These are phyloP conservation scores for Mycena polygramma DNA, from an alignment of 768 basidiomycete genomes.

Conservation along the genomic window DNA sequence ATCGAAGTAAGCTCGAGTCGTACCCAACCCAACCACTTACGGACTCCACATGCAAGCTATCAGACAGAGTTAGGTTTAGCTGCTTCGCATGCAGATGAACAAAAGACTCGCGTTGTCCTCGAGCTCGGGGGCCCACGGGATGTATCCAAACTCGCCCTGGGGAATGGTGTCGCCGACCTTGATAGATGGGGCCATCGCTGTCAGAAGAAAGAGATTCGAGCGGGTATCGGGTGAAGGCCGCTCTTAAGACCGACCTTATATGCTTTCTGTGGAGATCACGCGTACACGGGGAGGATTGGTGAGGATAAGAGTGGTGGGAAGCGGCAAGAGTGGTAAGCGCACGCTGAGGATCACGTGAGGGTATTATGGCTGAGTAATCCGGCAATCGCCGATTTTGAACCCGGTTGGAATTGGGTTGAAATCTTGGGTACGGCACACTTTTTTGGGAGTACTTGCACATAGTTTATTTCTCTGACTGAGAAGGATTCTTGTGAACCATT, in stretches of 20 bases:
- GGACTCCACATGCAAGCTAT: constrained; percentile 73
- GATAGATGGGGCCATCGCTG: constrained; percentile 53
- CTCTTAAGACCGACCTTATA: neutral
- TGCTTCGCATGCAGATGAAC: neutral
- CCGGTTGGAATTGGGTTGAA: no score
- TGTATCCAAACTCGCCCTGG: constrained; percentile 58
- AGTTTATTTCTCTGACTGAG: no score
- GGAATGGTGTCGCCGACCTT: constrained; percentile 68
- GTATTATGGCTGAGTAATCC: neutral
- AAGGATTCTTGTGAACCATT: no score
- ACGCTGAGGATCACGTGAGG: neutral
- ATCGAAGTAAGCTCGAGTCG: neutral
- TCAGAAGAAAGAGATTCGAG: constrained; percentile 6
- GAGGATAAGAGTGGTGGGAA: neutral
- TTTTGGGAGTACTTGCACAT: no score
- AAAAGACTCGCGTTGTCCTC: constrained; percentile 65
- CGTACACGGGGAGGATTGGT: neutral
- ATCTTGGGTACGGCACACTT: no score
- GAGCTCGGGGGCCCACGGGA: constrained; percentile 74
- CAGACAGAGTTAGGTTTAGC: constrained; percentile 30
- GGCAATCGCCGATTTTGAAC: no score
- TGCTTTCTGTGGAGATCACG: neutral
- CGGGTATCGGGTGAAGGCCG: neutral
- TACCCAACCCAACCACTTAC: constrained; percentile 57
- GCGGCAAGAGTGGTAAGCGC: neutral